These are phyloP conservation scores for Fusarium nodosum DNA, from an alignment of 2,329 filamentous ascomycete species.

Conservation along the genomic window DNA sequence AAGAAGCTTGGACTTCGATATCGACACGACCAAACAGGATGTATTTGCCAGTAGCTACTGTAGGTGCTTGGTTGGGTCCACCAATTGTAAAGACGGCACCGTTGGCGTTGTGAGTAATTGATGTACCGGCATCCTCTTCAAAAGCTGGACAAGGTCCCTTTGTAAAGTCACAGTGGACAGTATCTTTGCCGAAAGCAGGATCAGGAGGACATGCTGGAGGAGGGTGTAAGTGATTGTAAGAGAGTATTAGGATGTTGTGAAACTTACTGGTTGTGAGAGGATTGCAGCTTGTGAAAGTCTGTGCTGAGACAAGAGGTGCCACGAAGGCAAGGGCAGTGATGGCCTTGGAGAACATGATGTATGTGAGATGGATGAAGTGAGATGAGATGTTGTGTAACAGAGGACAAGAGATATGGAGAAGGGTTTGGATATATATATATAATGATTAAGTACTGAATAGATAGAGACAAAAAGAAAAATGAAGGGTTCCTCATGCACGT, in stretches of 20 bases:
- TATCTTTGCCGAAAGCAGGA: constrained; percentile 73
- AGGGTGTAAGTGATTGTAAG: background rate
- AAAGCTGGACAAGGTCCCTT: constrained; percentile 65
- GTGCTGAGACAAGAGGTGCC: constrained; percentile 42
- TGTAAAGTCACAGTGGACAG: constrained; percentile 74
- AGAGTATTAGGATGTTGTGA: background rate
- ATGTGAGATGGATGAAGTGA: background rate
- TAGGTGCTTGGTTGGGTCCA: constrained; percentile 67
- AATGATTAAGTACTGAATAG: background rate
- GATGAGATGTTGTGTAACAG: constrained; percentile 24
- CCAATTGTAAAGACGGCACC: constrained; percentile 67
- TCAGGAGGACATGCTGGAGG: constrained; percentile 70
- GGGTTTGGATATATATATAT: background rate
- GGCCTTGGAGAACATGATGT: constrained; percentile 39
- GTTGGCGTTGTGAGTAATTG: constrained; percentile 45
- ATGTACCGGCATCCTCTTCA: constrained; percentile 43
- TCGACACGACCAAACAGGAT: constrained; percentile 88
- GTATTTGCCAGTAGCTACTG: constrained; percentile 79
- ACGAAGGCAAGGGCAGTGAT: constrained; percentile 37
- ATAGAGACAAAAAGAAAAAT: background rate
- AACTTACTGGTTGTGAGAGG: constrained; percentile 38
- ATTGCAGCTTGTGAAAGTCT: constrained; percentile 44
- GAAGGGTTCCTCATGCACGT: constrained; percentile 24
- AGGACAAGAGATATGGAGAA: constrained; percentile 14
- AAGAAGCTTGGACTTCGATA: constrained; percentile 76